Conservation (phyloP, 768 basidiomycete genomes). For the Rhodotorula paludigena region DNA sequence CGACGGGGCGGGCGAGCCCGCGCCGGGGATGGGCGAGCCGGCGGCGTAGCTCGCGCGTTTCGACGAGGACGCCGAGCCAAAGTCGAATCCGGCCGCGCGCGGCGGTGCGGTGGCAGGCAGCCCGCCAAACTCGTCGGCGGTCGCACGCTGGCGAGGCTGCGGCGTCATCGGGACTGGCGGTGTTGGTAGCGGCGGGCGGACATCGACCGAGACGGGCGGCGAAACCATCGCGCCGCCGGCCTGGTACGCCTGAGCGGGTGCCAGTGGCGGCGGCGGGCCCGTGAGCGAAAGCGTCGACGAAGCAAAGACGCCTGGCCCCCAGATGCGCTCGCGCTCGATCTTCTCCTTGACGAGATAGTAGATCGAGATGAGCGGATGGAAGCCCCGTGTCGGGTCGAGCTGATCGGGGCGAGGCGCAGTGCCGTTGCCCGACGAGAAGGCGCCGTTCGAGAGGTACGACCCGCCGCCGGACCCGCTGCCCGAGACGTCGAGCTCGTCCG, state of each 20-base stretch:
- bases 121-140: slow-evolving; percentile 23
- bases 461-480: background rate
- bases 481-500: slow-evolving; percentile 5
- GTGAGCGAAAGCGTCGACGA: slow-evolving; percentile 66
- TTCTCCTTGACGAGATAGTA: slow-evolving; percentile 96
- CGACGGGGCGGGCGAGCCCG: background rate
- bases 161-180: slow-evolving; percentile 33
- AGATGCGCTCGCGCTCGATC: slow-evolving; percentile 86
- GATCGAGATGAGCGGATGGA: slow-evolving; percentile 91
- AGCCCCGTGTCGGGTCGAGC: slow-evolving; percentile 80
- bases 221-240: slow-evolving; percentile 9
- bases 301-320: slow-evolving; percentile 89
- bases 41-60: background rate
- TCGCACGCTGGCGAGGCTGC: slow-evolving; percentile 35
- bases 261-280: slow-evolving; percentile 41
- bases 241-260: slow-evolving; percentile 38
- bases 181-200: slow-evolving; percentile 14
- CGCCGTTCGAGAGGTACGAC: background rate
- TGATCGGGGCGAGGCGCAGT: slow-evolving; percentile 45
- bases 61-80: background rate
- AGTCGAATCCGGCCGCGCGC: background rate
- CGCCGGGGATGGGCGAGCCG: background rate
- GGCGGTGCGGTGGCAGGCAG: background rate
- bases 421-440: background rate
- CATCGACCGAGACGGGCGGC: slow-evolving; percentile 2